Evolutionary conservation across 2,329 filamentous ascomycete genomes (phyloP).

Genomic region (Botrytis sinoallii): DNA sequence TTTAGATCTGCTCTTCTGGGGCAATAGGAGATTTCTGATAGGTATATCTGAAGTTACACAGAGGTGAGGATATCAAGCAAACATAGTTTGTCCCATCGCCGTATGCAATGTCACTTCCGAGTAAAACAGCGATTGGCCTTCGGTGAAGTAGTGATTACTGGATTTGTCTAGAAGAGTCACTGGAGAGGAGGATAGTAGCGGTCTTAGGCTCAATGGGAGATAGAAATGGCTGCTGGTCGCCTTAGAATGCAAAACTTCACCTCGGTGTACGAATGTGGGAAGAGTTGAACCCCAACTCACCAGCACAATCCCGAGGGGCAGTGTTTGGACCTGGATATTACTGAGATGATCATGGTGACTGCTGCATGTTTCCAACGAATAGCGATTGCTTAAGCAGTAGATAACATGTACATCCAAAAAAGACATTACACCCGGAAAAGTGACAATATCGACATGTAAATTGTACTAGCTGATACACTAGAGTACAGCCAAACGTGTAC

Average conservation of each 20-base stretch:
- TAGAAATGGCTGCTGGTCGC: not conserved
- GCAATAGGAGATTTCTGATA: not conserved
- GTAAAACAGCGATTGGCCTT: slow-evolving; percentile 6
- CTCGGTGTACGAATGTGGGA: slow-evolving; percentile 13
- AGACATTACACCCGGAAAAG: not conserved
- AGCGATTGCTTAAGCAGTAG: not conserved
- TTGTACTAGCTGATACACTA: slow-evolving; percentile 2
- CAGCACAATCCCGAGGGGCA: not conserved
- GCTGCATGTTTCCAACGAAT: slow-evolving; percentile 1
- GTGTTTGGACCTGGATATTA: not conserved
- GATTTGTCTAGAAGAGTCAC: not conserved
- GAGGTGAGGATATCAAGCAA: not conserved
- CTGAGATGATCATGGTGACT: not conserved
- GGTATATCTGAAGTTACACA: not conserved
- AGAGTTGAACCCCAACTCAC: not conserved
- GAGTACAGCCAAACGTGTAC: not conserved
- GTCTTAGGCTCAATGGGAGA: not conserved
- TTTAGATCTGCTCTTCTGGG: not conserved
- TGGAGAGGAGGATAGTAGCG: not conserved
- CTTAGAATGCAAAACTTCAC: not conserved
- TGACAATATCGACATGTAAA: not conserved
- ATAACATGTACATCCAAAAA: not conserved
- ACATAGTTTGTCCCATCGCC: slow-evolving; percentile 1
- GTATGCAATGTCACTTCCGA: slow-evolving; percentile 4
- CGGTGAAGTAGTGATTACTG: not conserved